Base-by-base conservation (phyloP, 306 rosid genomes). In the Vigna radiata region DNA sequence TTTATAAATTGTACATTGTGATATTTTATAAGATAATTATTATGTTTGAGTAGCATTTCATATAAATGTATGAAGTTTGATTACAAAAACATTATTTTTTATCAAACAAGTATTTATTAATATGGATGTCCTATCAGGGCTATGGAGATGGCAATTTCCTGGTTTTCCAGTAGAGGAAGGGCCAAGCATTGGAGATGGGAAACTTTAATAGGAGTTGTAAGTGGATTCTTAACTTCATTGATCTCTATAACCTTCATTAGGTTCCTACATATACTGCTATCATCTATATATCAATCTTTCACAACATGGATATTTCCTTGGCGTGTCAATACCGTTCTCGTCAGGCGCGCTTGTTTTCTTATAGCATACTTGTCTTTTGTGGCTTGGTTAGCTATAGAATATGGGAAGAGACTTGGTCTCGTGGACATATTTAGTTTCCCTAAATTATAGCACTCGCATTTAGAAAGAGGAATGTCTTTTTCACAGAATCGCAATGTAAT, bases 141-240 rank as follows among this genome's bases (percentile, higher is more conserved):
- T 21, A 64, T 72, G 70, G 88, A 94, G 78, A 76, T 85, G 83
- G 58, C 85, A 69, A 68, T 71, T 8, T 81, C 90, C 84, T 94
- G 91, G 95, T 16, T 81, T 78, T 29, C 87, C 14, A 56, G 77
- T 66, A 56, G 19, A 79, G 79, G 81, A 80, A 84, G 73, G 82
- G 66, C 56, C 18, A 78, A 48, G 62, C 78, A 70, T 79, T 91
- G 87, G 96, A 87, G 87, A 85, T 92, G 94, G 97, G 98, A 88
- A 66, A 72, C 85, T 68, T 14, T 85, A 50, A 86, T 83, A 33
- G 97, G 98, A 77, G 70, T 89, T 39, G 16, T 89, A 44, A 6
- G 87, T 63, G 97, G 98, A 56, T 89, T 90, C 64, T 83, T 85
- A 41, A 88, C 91, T 70, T 88, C 97, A 19, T 78, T 94, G 85